These are phyloP conservation scores for Claviceps arundinis DNA, from an alignment of 2,329 filamentous ascomycete species.

Conservation along the genomic window DNA sequence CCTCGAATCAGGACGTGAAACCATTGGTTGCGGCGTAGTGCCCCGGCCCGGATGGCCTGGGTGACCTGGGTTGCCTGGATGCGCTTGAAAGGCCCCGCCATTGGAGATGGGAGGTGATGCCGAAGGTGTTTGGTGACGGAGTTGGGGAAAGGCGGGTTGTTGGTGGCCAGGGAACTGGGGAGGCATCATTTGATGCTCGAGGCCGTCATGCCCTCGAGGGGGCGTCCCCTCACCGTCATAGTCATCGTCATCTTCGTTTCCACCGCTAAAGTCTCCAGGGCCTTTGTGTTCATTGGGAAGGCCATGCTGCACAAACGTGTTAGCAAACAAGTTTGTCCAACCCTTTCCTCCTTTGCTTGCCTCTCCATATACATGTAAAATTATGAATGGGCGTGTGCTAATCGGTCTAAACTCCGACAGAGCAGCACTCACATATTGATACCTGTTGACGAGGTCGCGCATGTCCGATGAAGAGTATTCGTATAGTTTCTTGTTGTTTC, in stretches of 20 bases:
- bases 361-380: no score
- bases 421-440: conserved; percentile 68
- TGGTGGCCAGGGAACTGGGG: conserved; percentile 54
- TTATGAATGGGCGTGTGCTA: no score
- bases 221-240: conserved; percentile 59
- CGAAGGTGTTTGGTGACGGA: conserved; percentile 70
- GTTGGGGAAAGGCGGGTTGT: conserved; percentile 56
- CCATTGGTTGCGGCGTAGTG: conserved; percentile 68
- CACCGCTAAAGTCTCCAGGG: conserved; percentile 78
- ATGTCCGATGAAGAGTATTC: conserved; percentile 94
- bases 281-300: conserved; percentile 93
- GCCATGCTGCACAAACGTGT: conserved; percentile 52
- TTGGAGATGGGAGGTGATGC: conserved; percentile 81
- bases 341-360: no score
- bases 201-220: conserved; percentile 46
- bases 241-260: conserved; percentile 74
- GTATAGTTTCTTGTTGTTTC: conserved; percentile 97
- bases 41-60: conserved; percentile 32
- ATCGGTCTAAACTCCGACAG: neutral
- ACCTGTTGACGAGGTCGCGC: conserved; percentile 74
- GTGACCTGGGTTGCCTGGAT: conserved; percentile 25
- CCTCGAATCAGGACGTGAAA: conserved; percentile 57
- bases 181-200: conserved; percentile 49
- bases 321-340: neutral
- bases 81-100: conserved; percentile 53